These are phyloP conservation scores for Eurotiales sp. DNA, from an alignment of 2,329 filamentous ascomycete genomes.

Conservation along the genomic window DNA sequence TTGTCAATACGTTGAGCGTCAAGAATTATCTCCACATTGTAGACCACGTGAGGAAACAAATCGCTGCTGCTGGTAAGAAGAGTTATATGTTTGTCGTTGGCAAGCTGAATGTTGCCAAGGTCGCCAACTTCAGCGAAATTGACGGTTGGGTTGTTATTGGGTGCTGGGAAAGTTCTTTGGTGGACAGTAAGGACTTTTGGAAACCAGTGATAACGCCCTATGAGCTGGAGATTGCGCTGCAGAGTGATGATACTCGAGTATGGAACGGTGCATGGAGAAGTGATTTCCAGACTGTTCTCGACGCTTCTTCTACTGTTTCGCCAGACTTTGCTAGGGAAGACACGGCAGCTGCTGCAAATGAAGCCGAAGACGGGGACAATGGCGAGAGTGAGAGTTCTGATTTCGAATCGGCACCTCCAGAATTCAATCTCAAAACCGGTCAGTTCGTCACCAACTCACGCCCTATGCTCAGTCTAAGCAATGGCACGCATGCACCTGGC, in stretches of 20 bases:
- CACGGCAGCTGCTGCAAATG: constrained; percentile 48
- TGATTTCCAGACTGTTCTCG: constrained; percentile 70
- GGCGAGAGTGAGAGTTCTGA: constrained; percentile 64
- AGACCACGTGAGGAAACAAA: constrained; percentile 66
- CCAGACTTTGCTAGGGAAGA: constrained; percentile 25
- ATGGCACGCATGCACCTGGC: constrained; percentile 24
- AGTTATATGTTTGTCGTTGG: constrained; percentile 94
- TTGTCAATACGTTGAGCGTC: constrained; percentile 93
- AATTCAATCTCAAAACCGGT: constrained; percentile 89
- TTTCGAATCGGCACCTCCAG: constrained; percentile 66
- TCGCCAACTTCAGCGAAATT: constrained; percentile 94
- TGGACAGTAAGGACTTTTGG: constrained; percentile 87
- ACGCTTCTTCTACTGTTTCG: constrained; percentile 25
- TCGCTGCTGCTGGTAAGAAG: constrained; percentile 82
- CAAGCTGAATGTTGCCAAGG: constrained; percentile 90
- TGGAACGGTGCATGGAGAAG: constrained; percentile 90
- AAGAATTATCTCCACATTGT: constrained; percentile 84
- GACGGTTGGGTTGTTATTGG: constrained; percentile 97
- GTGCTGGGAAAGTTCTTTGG: constrained; percentile 93
- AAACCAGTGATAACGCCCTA: constrained; percentile 91
- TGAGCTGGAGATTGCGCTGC: constrained; percentile 75
- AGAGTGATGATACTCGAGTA: constrained; percentile 68
- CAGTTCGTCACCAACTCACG: constrained; percentile 72
- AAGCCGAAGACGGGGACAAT: background rate
- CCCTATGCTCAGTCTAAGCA: constrained; percentile 39